phyloP scores from a whole-genome alignment of 495 filamentous ascomycete genomes.

The Parmelia sp. region DNA sequence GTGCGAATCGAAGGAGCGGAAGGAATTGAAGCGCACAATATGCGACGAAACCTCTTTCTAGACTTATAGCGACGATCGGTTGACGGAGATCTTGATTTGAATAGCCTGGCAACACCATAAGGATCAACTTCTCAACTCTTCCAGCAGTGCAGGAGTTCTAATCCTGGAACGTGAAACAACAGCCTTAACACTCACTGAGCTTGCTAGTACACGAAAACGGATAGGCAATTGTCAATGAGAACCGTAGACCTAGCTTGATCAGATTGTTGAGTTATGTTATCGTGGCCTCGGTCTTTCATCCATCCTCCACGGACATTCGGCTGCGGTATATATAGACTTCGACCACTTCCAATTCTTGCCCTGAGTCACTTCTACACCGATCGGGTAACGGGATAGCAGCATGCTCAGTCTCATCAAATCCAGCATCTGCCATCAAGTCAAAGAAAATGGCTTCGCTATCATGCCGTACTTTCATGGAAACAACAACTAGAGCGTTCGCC shows the following conservation, averaged over 20 bases:
- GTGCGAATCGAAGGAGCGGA: background rate
- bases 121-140: too few relatives aligned
- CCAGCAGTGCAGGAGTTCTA: too few relatives aligned
- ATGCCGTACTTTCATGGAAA: slow-evolving; percentile 82
- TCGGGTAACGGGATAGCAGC: slow-evolving; percentile 49
- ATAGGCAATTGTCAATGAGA: too few relatives aligned
- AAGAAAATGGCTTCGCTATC: slow-evolving; percentile 76
- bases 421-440: slow-evolving; percentile 58
- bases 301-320: background rate
- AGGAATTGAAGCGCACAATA: background rate
- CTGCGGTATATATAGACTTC: slow-evolving; percentile 51
- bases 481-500: slow-evolving; percentile 52
- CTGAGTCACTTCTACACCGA: slow-evolving; percentile 35
- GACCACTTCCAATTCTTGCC: slow-evolving; percentile 48
- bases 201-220: too few relatives aligned
- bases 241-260: background rate
- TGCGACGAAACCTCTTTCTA: background rate
- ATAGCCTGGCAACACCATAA: background rate
- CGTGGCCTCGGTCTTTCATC: background rate
- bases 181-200: too few relatives aligned
- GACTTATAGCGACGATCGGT: background rate
- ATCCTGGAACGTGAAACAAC: too few relatives aligned
- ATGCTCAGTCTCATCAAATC: slow-evolving; percentile 46
- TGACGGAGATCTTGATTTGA: background rate
- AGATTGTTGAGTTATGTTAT: background rate